Percentiles rank a stretch among this genome's conserved stretches.
phyloP scores from a whole-genome alignment of 1,284 basidiomycete genomes.

The Pyrrhoderma lamaoense region DNA sequence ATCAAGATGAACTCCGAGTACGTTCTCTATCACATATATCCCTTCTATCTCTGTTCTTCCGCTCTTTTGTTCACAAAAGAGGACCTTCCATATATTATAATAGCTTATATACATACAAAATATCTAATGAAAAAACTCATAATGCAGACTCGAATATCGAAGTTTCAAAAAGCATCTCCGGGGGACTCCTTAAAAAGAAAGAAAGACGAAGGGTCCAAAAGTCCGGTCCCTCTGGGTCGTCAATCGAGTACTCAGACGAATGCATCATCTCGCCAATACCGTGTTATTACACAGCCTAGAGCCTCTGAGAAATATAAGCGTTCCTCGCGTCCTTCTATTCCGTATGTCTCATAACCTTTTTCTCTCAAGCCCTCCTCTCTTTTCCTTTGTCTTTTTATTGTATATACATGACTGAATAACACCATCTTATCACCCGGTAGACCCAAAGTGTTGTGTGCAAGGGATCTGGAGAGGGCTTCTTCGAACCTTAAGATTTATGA shows the following conservation, averaged over 20 bases:
- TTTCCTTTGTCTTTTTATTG: not conserved
- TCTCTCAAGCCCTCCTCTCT: no score
- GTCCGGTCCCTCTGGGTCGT: not conserved
- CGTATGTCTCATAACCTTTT: constrained; percentile 10
- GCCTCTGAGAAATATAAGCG: constrained; percentile 16
- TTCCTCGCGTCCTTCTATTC: constrained; percentile 16
- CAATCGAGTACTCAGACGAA: constrained; percentile 6
- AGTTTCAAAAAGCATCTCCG: constrained; percentile 19
- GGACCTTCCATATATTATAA: no score
- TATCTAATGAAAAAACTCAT: no score
- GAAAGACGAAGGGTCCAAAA: not conserved
- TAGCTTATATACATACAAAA: not conserved
- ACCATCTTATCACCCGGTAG: no score
- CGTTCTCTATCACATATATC: constrained; percentile 12
- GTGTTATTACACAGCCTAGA: constrained; percentile 16
- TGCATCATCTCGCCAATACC: constrained; percentile 12
- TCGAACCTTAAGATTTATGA: constrained; percentile 61
- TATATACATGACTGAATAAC: constrained; percentile 3
- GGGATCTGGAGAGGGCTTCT: constrained; percentile 33
- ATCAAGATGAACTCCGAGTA: constrained; percentile 55
- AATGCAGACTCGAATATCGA: constrained; percentile 39
- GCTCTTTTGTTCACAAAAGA: no score
- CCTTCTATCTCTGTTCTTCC: no score
- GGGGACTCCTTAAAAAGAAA: constrained; percentile 3
- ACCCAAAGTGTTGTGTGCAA: constrained; percentile 48